Evolutionary conservation across 768 basidiomycete genomes (phyloP).

Genomic region (Pulveroboletus sp.): DNA sequence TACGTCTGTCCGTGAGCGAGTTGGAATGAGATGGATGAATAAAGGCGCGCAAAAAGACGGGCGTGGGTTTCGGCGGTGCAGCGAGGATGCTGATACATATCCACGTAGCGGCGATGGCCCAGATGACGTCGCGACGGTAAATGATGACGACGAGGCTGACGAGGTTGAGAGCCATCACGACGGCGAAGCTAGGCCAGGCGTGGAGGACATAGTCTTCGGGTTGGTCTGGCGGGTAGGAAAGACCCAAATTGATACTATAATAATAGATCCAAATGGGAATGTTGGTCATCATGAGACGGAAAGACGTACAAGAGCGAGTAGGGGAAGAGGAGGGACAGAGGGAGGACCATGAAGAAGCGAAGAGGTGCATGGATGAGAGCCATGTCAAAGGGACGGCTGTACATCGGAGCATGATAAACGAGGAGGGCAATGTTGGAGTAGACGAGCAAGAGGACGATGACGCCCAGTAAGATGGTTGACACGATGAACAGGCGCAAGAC

Average conservation of each 20-base stretch:
- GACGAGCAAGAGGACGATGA: constrained; percentile 65
- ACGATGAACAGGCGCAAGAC: constrained; percentile 72
- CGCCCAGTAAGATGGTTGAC: constrained; percentile 67
- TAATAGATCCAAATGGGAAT: too few relatives aligned
- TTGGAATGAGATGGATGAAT: not conserved
- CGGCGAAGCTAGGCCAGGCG: constrained; percentile 70
- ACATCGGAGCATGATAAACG: constrained; percentile 62
- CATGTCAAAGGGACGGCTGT: constrained; percentile 64
- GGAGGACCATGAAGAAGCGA: constrained; percentile 61
- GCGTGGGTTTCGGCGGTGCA: constrained; percentile 55
- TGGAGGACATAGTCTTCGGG: constrained; percentile 55
- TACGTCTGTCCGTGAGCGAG: not conserved
- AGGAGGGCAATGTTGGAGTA: constrained; percentile 79
- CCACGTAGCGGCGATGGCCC: constrained; percentile 75
- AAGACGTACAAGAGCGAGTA: constrained; percentile 51
- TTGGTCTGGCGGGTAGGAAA: constrained; percentile 48
- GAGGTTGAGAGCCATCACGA: constrained; percentile 61
- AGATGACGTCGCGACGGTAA: constrained; percentile 64
- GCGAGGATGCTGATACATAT: constrained; percentile 64
- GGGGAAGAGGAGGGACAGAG: constrained; percentile 41
- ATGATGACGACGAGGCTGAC: constrained; percentile 52
- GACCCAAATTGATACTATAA: constrained; percentile 68
- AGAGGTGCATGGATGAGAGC: constrained; percentile 86
- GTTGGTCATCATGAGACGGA: not conserved
- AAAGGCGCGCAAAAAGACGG: constrained; percentile 53